phyloP scores from a whole-genome alignment of 2,329 filamentous ascomycete species.

The Knufia fluminis region DNA sequence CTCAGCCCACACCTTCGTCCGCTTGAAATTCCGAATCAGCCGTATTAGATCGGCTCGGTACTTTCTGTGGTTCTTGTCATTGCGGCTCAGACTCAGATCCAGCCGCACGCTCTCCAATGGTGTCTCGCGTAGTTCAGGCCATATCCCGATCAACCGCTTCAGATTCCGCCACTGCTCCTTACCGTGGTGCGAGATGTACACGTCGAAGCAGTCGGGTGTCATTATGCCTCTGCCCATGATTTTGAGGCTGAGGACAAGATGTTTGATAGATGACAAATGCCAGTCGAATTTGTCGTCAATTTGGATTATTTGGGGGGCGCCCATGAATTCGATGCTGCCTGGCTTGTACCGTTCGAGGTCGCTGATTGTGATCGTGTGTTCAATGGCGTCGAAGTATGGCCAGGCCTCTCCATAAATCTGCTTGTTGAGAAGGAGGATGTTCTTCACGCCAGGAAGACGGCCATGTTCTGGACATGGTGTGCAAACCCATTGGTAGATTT shows the following conservation, averaged over 20 bases:
- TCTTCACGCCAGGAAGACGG: neutral
- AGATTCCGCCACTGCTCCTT: slow-evolving; percentile 8
- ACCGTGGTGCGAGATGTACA: neutral
- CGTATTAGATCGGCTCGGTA: slow-evolving; percentile 5
- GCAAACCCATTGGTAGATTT: slow-evolving; percentile 1
- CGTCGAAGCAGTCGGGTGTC: slow-evolving; percentile 8
- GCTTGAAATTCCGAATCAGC: slow-evolving; percentile 8
- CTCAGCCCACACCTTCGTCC: slow-evolving; percentile 6
- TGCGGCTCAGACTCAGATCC: neutral
- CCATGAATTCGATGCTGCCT: neutral
- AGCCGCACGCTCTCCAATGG: slow-evolving; percentile 3
- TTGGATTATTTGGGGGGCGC: neutral
- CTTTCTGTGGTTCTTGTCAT: neutral
- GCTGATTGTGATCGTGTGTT: slow-evolving; percentile 4
- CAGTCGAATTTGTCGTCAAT: slow-evolving; percentile 2
- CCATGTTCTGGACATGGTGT: neutral
- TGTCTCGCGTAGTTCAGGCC: slow-evolving; percentile 1
- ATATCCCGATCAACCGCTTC: slow-evolving; percentile 4
- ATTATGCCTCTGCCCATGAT: slow-evolving; percentile 1
- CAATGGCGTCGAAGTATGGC: slow-evolving; percentile 7
- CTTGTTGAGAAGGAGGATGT: slow-evolving; percentile 5
- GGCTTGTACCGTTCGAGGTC: slow-evolving; percentile 2
- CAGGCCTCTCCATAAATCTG: slow-evolving; percentile 7
- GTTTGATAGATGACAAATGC: slow-evolving; percentile 4
- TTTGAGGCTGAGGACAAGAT: neutral